phyloP scores from a whole-genome alignment of 2,329 filamentous ascomycete genomes.

The Stagonosporopsis tanaceti region DNA sequence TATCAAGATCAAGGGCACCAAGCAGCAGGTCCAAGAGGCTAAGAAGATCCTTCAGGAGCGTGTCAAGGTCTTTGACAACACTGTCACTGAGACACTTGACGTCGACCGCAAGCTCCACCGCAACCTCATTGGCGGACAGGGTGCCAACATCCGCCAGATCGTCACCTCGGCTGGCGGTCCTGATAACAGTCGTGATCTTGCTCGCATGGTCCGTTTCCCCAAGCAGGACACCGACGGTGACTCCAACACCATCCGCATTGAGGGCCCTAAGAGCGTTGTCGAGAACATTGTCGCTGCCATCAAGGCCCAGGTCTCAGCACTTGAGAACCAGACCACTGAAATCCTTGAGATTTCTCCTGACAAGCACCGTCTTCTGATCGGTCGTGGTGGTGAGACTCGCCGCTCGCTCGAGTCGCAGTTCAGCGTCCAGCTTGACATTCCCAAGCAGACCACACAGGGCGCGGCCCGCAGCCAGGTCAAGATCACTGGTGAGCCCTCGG shows the following conservation, averaged over 20 bases:
- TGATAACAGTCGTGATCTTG: constrained; percentile 81
- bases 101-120: constrained; percentile 96
- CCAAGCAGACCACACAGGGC: constrained; percentile 73
- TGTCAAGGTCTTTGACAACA: constrained; percentile 86
- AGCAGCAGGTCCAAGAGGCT: constrained; percentile 87
- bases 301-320: constrained; percentile 79
- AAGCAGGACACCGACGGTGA: constrained; percentile 84
- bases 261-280: constrained; percentile 83
- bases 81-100: constrained; percentile 82
- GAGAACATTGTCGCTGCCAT: constrained; percentile 88
- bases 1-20: constrained; percentile 91
- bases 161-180: constrained; percentile 89
- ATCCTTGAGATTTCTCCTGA: constrained; percentile 83
- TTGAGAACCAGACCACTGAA: constrained; percentile 82
- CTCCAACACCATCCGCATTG: constrained; percentile 81
- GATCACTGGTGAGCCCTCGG: constrained; percentile 77
- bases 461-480: constrained; percentile 85
- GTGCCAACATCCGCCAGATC: constrained; percentile 84
- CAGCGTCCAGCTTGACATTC: constrained; percentile 86
- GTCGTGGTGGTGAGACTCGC: constrained; percentile 87
- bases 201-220: constrained; percentile 93
- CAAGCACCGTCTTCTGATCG: constrained; percentile 91
- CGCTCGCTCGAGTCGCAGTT: constrained; percentile 86
- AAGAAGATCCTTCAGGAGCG: constrained; percentile 91
- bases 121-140: constrained; percentile 85